phyloP scores from a whole-genome alignment of 768 basidiomycete genomes.

The Russula sp. region DNA sequence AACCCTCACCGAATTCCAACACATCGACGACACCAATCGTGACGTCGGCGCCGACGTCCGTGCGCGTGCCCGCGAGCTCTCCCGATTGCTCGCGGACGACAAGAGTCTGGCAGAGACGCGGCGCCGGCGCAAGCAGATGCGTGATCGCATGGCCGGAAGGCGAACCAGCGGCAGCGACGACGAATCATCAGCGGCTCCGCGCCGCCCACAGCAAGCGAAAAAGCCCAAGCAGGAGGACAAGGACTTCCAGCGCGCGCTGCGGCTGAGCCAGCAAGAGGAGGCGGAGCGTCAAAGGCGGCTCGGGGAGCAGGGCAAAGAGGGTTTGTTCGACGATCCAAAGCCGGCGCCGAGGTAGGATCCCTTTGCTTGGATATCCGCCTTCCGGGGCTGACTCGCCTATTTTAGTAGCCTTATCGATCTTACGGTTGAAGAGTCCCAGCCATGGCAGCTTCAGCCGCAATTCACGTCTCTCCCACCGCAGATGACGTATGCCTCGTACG shows the following conservation, averaged over 20 bases:
- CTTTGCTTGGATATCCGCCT: slow-evolving; percentile 34
- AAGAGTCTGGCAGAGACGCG: slow-evolving; percentile 72
- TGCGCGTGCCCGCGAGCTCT: slow-evolving; percentile 95
- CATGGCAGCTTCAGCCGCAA: slow-evolving; percentile 24
- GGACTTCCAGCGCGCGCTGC: slow-evolving; percentile 72
- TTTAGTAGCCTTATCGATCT: slow-evolving; percentile 12
- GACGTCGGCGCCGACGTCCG: slow-evolving; percentile 94
- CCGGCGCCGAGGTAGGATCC: slow-evolving; percentile 34
- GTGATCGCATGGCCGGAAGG: slow-evolving; percentile 73
- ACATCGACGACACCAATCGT: slow-evolving; percentile 83
- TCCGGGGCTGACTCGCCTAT: slow-evolving; percentile 8
- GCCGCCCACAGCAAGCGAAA: slow-evolving; percentile 21
- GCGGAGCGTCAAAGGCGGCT: slow-evolving; percentile 51
- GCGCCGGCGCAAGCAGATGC: slow-evolving; percentile 72
- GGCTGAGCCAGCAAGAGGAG: slow-evolving; percentile 87
- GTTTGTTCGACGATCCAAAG: slow-evolving; percentile 77
- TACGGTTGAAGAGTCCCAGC: slow-evolving; percentile 19
- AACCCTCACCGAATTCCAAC: slow-evolving; percentile 96
- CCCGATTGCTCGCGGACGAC: slow-evolving; percentile 81
- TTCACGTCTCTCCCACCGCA: slow-evolving; percentile 20
- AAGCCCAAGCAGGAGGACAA: slow-evolving; percentile 52
- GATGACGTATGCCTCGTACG: slow-evolving; percentile 1
- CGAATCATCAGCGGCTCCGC: slow-evolving; percentile 26
- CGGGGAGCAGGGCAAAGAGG: slow-evolving; percentile 63
- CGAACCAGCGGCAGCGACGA: slow-evolving; percentile 32